These are phyloP conservation scores for Lentinula edodes DNA, from an alignment of 768 basidiomycete genomes.

Conservation along the genomic window DNA sequence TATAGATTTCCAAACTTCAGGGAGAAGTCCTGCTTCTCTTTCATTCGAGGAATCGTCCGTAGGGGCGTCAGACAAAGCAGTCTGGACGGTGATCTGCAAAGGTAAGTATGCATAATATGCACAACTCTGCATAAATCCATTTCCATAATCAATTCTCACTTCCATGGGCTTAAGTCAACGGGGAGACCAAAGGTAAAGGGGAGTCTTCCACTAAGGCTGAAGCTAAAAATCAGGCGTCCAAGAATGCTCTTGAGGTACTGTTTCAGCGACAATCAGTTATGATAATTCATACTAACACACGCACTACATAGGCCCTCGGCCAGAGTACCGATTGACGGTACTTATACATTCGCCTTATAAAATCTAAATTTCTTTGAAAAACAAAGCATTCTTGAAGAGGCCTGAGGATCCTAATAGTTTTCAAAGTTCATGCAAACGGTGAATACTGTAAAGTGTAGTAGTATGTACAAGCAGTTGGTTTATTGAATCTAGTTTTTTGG, in stretches of 20 bases:
- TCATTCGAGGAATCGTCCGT: constrained; percentile 47
- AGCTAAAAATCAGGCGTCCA: constrained; percentile 47
- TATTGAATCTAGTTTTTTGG: neutral
- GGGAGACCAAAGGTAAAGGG: constrained; percentile 41
- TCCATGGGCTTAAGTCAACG: constrained; percentile 33
- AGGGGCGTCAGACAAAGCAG: constrained; percentile 38
- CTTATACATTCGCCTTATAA: too few relatives aligned
- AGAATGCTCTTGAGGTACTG: constrained; percentile 33
- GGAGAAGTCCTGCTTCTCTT: constrained; percentile 28
- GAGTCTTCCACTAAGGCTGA: constrained; percentile 33
- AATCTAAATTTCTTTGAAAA: neutral
- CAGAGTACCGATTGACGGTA: neutral
- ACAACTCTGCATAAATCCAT: neutral
- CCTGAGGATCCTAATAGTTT: too few relatives aligned
- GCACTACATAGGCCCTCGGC: neutral
- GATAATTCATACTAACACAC: neutral
- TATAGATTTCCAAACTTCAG: constrained; percentile 48
- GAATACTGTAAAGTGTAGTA: too few relatives aligned
- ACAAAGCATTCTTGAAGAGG: neutral
- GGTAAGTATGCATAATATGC: constrained; percentile 24
- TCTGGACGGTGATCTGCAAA: constrained; percentile 58
- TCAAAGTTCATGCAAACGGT: too few relatives aligned
- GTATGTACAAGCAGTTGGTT: neutral
- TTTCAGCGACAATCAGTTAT: neutral
- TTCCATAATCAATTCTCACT: constrained; percentile 2